Evolutionary conservation across 257 asterid genomes (phyloP).

Genomic region (Schizonepeta tenuifolia): DNA sequence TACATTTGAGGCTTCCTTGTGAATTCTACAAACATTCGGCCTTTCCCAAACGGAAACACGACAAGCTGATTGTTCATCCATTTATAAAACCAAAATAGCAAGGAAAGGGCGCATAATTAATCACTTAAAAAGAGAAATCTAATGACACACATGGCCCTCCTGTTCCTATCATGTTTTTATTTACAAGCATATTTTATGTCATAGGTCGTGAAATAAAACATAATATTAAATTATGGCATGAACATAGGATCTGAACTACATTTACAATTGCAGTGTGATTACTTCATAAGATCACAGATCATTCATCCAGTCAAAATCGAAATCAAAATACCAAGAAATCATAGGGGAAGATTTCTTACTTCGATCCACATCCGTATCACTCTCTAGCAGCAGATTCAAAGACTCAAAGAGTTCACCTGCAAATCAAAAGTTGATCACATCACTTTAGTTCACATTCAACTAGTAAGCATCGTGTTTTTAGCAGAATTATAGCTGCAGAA

Average conservation of each 20-base stretch:
- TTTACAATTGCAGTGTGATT: not conserved
- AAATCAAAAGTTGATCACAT: constrained; percentile 36
- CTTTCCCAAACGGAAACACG: too few relatives aligned
- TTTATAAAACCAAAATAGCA: not conserved
- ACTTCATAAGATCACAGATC: not conserved
- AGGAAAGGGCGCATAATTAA: not conserved
- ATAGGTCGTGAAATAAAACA: not conserved
- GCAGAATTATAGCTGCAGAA: not conserved
- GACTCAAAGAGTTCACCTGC: constrained; percentile 84
- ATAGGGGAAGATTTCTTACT: constrained; percentile 56
- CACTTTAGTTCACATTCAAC: not conserved
- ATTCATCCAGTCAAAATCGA: not conserved
- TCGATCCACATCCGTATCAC: constrained; percentile 62
- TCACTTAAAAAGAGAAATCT: not conserved
- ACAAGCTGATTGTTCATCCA: too few relatives aligned
- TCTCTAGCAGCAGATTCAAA: constrained; percentile 77
- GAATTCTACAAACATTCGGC: not conserved
- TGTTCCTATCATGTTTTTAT: not conserved
- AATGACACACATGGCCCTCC: too few relatives aligned
- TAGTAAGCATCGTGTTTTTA: not conserved
- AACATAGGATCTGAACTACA: not conserved
- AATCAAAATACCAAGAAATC: constrained; percentile 15
- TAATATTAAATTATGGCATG: not conserved
- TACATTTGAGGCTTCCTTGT: too few relatives aligned
- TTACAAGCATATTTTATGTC: too few relatives aligned